Conservation (phyloP, 768 basidiomycete species). For the Auriscalpium vulgare region DNA sequence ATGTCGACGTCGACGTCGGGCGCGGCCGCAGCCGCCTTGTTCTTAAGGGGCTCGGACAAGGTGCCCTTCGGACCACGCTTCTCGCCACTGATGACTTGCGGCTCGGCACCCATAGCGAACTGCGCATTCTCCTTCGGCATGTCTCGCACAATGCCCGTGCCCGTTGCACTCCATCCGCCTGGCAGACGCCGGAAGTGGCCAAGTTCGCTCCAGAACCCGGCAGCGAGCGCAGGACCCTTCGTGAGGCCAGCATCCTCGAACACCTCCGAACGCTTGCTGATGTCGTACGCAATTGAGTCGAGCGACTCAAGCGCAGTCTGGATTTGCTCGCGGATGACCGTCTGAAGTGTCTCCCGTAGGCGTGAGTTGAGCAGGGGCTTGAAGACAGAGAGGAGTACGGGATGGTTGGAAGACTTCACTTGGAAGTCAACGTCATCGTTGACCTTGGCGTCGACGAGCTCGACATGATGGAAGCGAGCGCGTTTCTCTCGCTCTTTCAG, state of each 20-base stretch:
- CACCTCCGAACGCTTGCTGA: conserved; percentile 47
- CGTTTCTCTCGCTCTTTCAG: conserved; percentile 35
- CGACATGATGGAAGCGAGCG: conserved; percentile 51
- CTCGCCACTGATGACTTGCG: conserved; percentile 60
- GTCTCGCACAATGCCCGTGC: conserved; percentile 56
- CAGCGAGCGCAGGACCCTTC: conserved; percentile 39
- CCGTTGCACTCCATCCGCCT: conserved; percentile 44
- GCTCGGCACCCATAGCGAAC: conserved; percentile 66
- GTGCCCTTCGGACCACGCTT: conserved; percentile 62
- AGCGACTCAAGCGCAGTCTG: conserved; percentile 40
- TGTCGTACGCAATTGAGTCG: conserved; percentile 54
- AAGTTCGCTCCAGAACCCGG: conserved; percentile 63
- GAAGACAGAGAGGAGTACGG: conserved; percentile 52
- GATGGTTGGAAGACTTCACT: conserved; percentile 56
- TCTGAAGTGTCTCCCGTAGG: conserved; percentile 53
- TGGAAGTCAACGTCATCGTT: conserved; percentile 47
- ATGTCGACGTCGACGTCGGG: conserved; percentile 22
- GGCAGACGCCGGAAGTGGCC: conserved; percentile 42
- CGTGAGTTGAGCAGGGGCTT: conserved; percentile 50
- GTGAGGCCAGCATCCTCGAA: conserved; percentile 58
- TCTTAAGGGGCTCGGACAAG: conserved; percentile 31
- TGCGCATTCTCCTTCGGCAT: conserved; percentile 28
- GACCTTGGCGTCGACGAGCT: conserved; percentile 45
- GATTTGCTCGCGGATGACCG: conserved; percentile 48
- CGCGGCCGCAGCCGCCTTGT: conserved; percentile 19